Evolutionary conservation across 2,329 filamentous ascomycete genomes (phyloP).

Genomic region (Cadophora luteo-olivacea): DNA sequence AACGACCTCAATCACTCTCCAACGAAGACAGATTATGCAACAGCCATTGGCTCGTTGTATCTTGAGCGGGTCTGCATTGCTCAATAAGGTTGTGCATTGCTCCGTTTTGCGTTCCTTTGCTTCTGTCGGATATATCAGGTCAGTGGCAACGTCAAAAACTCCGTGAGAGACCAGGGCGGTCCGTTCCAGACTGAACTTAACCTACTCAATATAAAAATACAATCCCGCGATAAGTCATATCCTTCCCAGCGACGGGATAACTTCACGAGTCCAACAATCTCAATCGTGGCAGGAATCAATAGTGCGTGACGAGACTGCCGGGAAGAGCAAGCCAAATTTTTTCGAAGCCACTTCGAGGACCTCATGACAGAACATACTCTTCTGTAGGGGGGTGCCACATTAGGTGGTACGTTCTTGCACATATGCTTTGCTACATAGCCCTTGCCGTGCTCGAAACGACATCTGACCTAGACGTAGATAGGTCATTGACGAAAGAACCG

Average conservation of each 20-base stretch:
- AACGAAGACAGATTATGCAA: background rate
- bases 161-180: background rate
- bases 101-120: background rate
- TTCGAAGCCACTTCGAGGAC: background rate
- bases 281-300: background rate
- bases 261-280: background rate
- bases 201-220: background rate
- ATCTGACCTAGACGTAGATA: background rate
- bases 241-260: background rate
- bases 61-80: background rate
- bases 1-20: constrained; percentile 9
- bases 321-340: background rate
- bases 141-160: background rate
- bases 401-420: background rate
- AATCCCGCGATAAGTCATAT: background rate
- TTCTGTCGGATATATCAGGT: background rate
- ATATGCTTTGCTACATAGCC: background rate
- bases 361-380: background rate
- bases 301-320: background rate
- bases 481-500: background rate
- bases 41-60: background rate
- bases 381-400: background rate
- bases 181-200: background rate
- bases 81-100: no score
- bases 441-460: background rate